Evolutionary conservation across 306 rosid species (phyloP), one percentile per base, ranked within the genome.

Genomic region (Pyrus communis): DNA sequence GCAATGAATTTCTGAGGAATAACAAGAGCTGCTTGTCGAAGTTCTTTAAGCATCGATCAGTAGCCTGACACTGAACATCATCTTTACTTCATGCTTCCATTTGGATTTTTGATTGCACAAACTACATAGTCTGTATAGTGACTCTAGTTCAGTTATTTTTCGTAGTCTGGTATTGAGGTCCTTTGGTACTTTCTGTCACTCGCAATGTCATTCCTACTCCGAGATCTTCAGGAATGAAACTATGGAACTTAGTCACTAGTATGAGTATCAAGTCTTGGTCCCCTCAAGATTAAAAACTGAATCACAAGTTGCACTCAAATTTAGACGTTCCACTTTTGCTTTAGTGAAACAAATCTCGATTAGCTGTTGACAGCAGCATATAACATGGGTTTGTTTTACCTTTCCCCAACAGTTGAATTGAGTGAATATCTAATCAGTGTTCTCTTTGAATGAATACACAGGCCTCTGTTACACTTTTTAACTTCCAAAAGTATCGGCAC

Each of bases 401-500:
- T 75, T 46, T 69, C n/a, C 52, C 35, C 35, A 30, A 58, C 31
- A 3, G n/a, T 25, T 15, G 43, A 30, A 17, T 66, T n/a, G 67
- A 55, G 33, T 75, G 38, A 67, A 66, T 49, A 46, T 73, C 77
- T 86, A 67, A 85, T 46, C 71, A 30, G 43, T 62, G n/a, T 55
- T 33, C 9, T 17, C 31, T 58, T 79, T 62, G 72, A 74, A 77
- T 61, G 72, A 74, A 77, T 84, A 40, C 42, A 49, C 86, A 93
- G 98, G 97, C 91, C 58, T 80, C 74, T 30, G 97, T 93, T 65
- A 88, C 94, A 14, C n/a, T 93, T 21, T 82, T 75, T 83, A 93
- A 93, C 82, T 93, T 88, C 86, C 98, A 93, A 73, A 86, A 86
- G 71, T 93, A 87, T 64, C 93, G 96, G 25, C 97, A 93, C 71